Conservation (phyloP, 352 stramenopile species). For the Thraustochytrium striatum region DNA sequence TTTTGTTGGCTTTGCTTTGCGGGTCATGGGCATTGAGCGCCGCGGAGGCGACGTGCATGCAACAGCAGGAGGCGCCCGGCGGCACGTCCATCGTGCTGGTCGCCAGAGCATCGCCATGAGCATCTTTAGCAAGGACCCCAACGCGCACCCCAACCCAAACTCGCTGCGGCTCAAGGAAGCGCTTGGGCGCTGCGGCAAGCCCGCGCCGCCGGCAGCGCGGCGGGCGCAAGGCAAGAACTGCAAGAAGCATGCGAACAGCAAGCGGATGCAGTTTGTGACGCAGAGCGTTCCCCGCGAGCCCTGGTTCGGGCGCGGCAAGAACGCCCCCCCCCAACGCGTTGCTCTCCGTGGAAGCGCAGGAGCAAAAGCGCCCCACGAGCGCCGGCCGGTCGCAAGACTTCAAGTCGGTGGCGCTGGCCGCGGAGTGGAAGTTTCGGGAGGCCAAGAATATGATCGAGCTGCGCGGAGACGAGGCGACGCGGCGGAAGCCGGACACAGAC, state of each 20-base stretch:
- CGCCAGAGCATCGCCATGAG: no score
- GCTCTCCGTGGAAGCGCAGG: neutral
- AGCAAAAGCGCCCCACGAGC: neutral
- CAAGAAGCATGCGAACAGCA: neutral
- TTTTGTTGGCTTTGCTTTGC: no score
- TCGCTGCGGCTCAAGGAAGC: neutral
- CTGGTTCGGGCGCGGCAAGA: neutral
- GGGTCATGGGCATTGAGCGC: no score
- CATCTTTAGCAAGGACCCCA: neutral
- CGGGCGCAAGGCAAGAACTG: neutral
- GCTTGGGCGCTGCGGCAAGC: neutral
- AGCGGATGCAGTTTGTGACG: neutral
- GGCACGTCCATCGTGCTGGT: no score
- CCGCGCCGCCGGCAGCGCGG: neutral
- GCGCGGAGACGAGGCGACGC: conserved; percentile 17
- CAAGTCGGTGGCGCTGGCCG: conserved; percentile 2
- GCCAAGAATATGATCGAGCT: conserved; percentile 27
- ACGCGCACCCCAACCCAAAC: neutral
- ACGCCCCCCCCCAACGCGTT: neutral
- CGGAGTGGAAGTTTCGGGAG: conserved; percentile 23
- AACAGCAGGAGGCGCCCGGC: no score
- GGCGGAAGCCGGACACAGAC: neutral
- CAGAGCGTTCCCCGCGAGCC: neutral
- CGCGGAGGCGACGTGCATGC: no score
- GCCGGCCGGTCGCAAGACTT: neutral